These are phyloP conservation scores for Solanum arcanum DNA, from an alignment of 257 asterid species.

Conservation along the genomic window DNA sequence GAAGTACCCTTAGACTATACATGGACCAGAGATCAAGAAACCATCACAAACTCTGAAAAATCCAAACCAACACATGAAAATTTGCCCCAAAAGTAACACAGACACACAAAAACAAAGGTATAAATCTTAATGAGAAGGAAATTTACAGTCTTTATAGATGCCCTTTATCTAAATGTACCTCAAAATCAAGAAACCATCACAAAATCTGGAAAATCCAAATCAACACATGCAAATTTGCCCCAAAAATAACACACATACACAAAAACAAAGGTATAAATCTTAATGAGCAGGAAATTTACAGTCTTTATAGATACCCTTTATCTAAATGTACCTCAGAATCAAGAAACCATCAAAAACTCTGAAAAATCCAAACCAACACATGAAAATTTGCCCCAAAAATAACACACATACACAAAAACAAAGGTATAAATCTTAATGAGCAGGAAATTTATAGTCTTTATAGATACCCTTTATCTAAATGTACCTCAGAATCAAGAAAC, in stretches of 20 bases:
- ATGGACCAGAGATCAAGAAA: background rate
- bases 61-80: background rate
- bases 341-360: background rate
- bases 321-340: conserved; percentile 40
- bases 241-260: background rate
- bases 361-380: too few relatives aligned
- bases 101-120: background rate
- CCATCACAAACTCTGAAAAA: background rate
- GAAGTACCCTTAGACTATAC: background rate
- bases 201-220: background rate
- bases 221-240: background rate
- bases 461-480: conserved; percentile 24
- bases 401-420: background rate
- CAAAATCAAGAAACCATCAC: background rate
- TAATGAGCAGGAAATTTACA: background rate
- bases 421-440: background rate
- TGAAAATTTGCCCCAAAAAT: background rate
- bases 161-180: conserved; percentile 71
- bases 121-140: background rate
- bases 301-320: conserved; percentile 36
- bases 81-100: background rate
- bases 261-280: background rate
- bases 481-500: conserved; percentile 25
- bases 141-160: conserved; percentile 5
- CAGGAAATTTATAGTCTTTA: background rate